Evolutionary conservation across 164 flowering plant species (phyloP).

Genomic region (Echeveria elegans): DNA sequence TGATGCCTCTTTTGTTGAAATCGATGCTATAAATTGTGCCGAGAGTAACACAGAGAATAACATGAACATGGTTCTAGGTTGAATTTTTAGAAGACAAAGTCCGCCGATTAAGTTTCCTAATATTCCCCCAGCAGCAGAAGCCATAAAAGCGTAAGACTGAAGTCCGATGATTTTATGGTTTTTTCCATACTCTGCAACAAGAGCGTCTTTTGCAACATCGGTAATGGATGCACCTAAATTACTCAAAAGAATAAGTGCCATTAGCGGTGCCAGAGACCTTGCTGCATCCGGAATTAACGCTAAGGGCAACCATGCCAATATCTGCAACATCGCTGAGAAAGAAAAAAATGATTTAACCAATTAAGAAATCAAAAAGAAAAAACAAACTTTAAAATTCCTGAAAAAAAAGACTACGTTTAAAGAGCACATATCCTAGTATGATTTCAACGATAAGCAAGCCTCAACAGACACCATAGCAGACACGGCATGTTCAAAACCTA

Average conservation of each 20-base stretch:
- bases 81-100: conserved; percentile 32
- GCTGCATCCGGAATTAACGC: conserved; percentile 48
- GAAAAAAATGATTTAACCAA: background rate
- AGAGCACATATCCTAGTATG: background rate
- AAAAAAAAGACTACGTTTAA: no score
- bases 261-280: conserved; percentile 37
- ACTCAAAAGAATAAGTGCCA: conserved; percentile 66
- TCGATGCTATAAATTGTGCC: conserved; percentile 43
- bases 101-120: conserved; percentile 79
- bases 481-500: no score
- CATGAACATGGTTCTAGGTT: conserved; percentile 50
- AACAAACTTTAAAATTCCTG: background rate
- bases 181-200: conserved; percentile 72
- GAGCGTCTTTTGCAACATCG: conserved; percentile 88
- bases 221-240: conserved; percentile 82
- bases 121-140: conserved; percentile 66
- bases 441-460: background rate
- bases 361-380: background rate
- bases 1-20: conserved; percentile 46
- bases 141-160: conserved; percentile 82
- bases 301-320: conserved; percentile 65
- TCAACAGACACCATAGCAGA: no score
- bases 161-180: conserved; percentile 42
- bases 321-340: conserved; percentile 60
- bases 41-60: conserved; percentile 41